Conservation (phyloP, 2,329 filamentous ascomycete species). For the Dothistroma pini region DNA sequence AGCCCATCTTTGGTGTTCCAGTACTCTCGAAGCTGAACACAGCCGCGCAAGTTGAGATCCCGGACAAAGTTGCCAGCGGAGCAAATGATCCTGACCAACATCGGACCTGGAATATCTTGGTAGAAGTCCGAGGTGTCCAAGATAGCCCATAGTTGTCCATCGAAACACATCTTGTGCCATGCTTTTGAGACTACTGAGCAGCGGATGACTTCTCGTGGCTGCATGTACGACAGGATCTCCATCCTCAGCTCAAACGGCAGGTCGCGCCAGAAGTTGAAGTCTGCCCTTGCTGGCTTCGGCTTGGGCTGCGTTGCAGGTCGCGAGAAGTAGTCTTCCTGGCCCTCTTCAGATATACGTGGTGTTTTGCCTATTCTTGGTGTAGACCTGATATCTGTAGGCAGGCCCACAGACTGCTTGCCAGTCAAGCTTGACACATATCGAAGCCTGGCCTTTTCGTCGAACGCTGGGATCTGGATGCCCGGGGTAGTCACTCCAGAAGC, state of each 20-base stretch:
- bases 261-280: slow-evolving; percentile 70
- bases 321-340: slow-evolving; percentile 48
- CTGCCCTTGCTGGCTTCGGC: slow-evolving; percentile 33
- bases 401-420: slow-evolving; percentile 52
- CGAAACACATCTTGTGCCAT: slow-evolving; percentile 82
- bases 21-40: slow-evolving; percentile 80
- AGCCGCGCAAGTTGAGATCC: slow-evolving; percentile 85
- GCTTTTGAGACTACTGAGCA: slow-evolving; percentile 71
- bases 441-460: slow-evolving; percentile 54
- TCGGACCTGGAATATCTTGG: slow-evolving; percentile 76
- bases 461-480: slow-evolving; percentile 43
- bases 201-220: slow-evolving; percentile 75
- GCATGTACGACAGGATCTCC: slow-evolving; percentile 70
- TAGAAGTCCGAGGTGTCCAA: slow-evolving; percentile 80
- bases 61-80: slow-evolving; percentile 85
- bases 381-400: slow-evolving; percentile 62
- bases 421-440: slow-evolving; percentile 50
- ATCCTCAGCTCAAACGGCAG: slow-evolving; percentile 82
- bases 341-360: slow-evolving; percentile 34
- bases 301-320: slow-evolving; percentile 28
- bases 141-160: slow-evolving; percentile 87
- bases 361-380: slow-evolving; percentile 35
- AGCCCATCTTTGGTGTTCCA: slow-evolving; percentile 68
- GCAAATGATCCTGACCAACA: slow-evolving; percentile 78
- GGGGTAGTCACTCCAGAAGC: slow-evolving; percentile 50